phyloP scores from a whole-genome alignment of 1,284 basidiomycete species.

The Cryptococcus sp. region DNA sequence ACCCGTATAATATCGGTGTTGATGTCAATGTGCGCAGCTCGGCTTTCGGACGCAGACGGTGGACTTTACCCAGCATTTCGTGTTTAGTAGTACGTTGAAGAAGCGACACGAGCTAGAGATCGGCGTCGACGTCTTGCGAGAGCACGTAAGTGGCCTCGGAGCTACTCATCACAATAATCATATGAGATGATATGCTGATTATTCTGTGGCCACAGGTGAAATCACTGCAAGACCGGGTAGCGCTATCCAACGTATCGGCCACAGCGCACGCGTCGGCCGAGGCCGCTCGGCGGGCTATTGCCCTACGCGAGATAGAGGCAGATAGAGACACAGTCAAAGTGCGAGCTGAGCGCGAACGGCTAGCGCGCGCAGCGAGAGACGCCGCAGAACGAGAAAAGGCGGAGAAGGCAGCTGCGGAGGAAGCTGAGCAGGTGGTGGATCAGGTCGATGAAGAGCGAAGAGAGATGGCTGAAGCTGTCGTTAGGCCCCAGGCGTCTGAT shows the following conservation, averaged over 20 bases:
- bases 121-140: slow-evolving; percentile 34
- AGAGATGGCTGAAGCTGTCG: slow-evolving; percentile 8
- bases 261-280: slow-evolving; percentile 32
- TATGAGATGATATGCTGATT: not conserved
- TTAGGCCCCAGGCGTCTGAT: not conserved
- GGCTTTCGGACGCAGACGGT: slow-evolving; percentile 44
- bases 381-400: slow-evolving; percentile 10
- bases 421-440: slow-evolving; percentile 12
- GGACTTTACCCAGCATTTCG: slow-evolving; percentile 37
- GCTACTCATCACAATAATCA: not conserved
- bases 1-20: not conserved
- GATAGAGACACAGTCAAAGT: slow-evolving; percentile 42
- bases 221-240: slow-evolving; percentile 23
- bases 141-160: slow-evolving; percentile 34
- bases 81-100: slow-evolving; percentile 34
- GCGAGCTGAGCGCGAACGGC: slow-evolving; percentile 38
- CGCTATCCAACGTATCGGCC: slow-evolving; percentile 10
- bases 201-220: slow-evolving; percentile 14
- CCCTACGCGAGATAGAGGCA: slow-evolving; percentile 43
- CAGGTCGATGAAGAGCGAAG: slow-evolving; percentile 11
- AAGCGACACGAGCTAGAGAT: slow-evolving; percentile 41
- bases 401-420: slow-evolving; percentile 11
- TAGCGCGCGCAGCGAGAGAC: slow-evolving; percentile 27
- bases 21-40: slow-evolving; percentile 34
- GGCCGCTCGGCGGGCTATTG: slow-evolving; percentile 34